These are phyloP conservation scores for Boletus speciosus DNA, from an alignment of 768 basidiomycete species.

Conservation along the genomic window DNA sequence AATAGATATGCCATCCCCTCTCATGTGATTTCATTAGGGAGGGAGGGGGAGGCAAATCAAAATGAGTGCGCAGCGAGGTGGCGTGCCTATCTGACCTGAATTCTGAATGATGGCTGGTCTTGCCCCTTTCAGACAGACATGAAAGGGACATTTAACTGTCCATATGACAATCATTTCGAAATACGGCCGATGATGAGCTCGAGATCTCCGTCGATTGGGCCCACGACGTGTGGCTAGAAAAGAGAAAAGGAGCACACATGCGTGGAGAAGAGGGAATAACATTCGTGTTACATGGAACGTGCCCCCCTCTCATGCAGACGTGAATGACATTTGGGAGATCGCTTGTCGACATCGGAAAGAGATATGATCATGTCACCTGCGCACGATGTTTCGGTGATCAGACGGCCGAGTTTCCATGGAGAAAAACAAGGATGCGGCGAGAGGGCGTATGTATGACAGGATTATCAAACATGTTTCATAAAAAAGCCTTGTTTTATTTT, in stretches of 20 bases:
- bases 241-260: no score
- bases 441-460: background rate
- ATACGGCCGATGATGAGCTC: background rate
- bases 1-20: background rate
- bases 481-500: background rate
- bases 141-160: background rate
- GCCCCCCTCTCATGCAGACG: background rate
- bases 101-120: background rate
- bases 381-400: background rate
- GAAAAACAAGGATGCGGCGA: background rate
- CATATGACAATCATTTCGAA: background rate
- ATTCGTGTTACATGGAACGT: background rate
- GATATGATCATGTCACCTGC: background rate
- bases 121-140: background rate
- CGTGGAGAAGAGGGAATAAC: no score
- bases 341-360: background rate
- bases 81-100: background rate
- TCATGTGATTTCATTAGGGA: background rate
- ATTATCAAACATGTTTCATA: slow-evolving; percentile 1
- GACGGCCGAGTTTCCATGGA: background rate
- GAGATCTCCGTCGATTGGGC: background rate
- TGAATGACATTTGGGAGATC: background rate
- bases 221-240: no score
- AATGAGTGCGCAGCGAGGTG: background rate
- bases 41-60: background rate